These are phyloP conservation scores for Meripilus lineatus DNA, from an alignment of 1,284 basidiomycete species.

Conservation along the genomic window DNA sequence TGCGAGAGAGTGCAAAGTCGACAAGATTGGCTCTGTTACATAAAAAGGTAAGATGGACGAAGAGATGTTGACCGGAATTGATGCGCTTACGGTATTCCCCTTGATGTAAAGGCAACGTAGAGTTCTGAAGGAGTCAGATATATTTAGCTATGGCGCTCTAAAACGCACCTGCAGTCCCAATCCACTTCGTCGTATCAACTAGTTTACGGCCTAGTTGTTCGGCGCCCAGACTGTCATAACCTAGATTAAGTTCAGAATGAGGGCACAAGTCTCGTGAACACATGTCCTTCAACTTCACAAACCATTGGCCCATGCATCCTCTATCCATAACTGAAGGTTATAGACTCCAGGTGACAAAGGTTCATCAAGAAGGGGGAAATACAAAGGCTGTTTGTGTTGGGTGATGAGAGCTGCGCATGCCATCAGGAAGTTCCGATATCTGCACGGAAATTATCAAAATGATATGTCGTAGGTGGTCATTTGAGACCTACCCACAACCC, in stretches of 20 bases:
- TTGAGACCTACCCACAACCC: conserved; percentile 64
- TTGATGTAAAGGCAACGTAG: conserved; percentile 62
- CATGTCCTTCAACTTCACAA: conserved; percentile 6
- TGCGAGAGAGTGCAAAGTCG: conserved; percentile 48
- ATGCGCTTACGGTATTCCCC: conserved; percentile 69
- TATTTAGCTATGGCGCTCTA: conserved; percentile 9
- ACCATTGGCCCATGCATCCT: conserved; percentile 75
- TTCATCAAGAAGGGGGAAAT: conserved; percentile 51
- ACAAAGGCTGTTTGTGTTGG: conserved; percentile 55
- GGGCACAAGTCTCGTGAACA: background rate
- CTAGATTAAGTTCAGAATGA: conserved; percentile 33
- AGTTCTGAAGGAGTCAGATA: conserved; percentile 38
- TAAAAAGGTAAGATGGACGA: no score
- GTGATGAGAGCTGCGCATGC: conserved; percentile 67
- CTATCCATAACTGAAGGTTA: conserved; percentile 73
- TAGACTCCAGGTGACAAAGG: conserved; percentile 63
- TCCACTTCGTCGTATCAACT: conserved; percentile 66
- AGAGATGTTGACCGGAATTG: no score
- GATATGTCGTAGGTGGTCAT: background rate
- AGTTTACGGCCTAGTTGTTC: conserved; percentile 53
- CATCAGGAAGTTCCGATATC: conserved; percentile 89
- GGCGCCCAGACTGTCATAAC: conserved; percentile 70
- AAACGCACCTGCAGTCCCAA: conserved; percentile 67
- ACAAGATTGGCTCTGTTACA: conserved; percentile 54
- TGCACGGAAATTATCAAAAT: conserved; percentile 22